These are phyloP conservation scores for Diaporthe helianthi DNA, from an alignment of 2,329 filamentous ascomycete genomes.

Conservation along the genomic window DNA sequence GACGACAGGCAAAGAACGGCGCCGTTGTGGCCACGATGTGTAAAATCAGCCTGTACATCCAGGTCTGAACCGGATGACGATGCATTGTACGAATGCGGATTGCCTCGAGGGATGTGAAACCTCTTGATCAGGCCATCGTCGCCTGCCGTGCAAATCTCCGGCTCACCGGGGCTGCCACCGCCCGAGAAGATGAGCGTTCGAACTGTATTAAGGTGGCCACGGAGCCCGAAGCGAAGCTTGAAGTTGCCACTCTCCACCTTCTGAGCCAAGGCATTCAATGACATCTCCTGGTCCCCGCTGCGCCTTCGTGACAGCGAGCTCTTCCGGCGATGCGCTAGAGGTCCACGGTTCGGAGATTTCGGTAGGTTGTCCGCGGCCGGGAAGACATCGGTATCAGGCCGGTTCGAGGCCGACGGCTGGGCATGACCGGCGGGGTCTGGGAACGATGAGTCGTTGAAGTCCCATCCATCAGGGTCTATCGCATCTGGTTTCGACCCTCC, in stretches of 20 bases:
- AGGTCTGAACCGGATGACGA: constrained; percentile 74
- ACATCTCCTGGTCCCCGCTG: constrained; percentile 71
- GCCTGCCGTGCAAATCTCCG: constrained; percentile 94
- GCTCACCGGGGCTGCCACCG: constrained; percentile 92
- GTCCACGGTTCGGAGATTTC: constrained; percentile 78
- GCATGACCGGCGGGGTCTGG: constrained; percentile 59
- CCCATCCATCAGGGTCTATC: constrained; percentile 80
- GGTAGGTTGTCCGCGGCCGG: constrained; percentile 80
- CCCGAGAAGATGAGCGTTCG: constrained; percentile 96
- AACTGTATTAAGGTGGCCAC: constrained; percentile 92
- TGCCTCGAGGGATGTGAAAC: constrained; percentile 91
- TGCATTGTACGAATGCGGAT: constrained; percentile 51
- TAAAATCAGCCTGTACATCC: constrained; percentile 93
- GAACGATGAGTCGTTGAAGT: constrained; percentile 83
- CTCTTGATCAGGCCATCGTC: constrained; percentile 97
- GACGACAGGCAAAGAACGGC: constrained; percentile 86
- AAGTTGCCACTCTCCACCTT: constrained; percentile 79
- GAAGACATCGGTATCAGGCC: constrained; percentile 88
- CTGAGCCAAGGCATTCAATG: constrained; percentile 55
- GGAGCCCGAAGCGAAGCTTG: constrained; percentile 89
- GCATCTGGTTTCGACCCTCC: constrained; percentile 53
- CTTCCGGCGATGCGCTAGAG: constrained; percentile 77
- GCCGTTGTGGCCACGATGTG: constrained; percentile 91
- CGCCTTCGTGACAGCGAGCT: constrained; percentile 77
- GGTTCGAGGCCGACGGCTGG: constrained; percentile 59